A percentile compares a stretch with the other conserved stretches of the same genome.
Evolutionary conservation across 139 green algal species (phyloP).

Genomic region (Diplosphaera chodatii): DNA sequence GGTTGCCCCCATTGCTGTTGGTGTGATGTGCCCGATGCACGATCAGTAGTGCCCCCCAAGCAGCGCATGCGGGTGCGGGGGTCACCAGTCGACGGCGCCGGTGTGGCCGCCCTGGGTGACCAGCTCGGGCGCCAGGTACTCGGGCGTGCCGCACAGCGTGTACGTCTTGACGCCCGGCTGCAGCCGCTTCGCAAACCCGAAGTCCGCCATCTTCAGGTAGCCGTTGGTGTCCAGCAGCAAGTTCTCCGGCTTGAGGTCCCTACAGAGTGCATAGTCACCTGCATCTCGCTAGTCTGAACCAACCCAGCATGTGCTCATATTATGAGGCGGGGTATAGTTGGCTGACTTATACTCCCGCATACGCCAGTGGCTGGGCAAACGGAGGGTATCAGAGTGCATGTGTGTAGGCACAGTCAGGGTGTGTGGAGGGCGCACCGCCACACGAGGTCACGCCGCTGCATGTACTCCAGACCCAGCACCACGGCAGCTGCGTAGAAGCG

Average conservation of each 20-base stretch:
- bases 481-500: slow-evolving; percentile 85
- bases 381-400: too few relatives aligned
- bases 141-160: slow-evolving; percentile 91
- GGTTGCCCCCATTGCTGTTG: too few relatives aligned
- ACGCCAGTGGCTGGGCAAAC: too few relatives aligned
- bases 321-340: too few relatives aligned
- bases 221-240: slow-evolving; percentile 52
- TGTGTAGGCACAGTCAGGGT: too few relatives aligned
- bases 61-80: too few relatives aligned
- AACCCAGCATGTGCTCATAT: too few relatives aligned
- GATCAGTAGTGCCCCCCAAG: too few relatives aligned
- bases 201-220: slow-evolving; percentile 82
- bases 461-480: slow-evolving; percentile 75
- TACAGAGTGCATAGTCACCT: slow-evolving; percentile 9
- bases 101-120: slow-evolving; percentile 74
- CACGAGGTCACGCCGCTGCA: slow-evolving; percentile 69
- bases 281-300: too few relatives aligned
- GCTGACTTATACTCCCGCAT: too few relatives aligned
- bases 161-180: slow-evolving; percentile 63
- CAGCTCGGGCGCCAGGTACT: slow-evolving; percentile 94
- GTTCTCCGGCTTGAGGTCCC: slow-evolving; percentile 74
- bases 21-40: too few relatives aligned
- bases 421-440: too few relatives aligned
- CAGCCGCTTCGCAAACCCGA: slow-evolving; percentile 86
- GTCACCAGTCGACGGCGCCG: slow-evolving; percentile 83